Conservation (phyloP, 2,329 filamentous ascomycete species). For the Sordariomycetes sp. region DNA sequence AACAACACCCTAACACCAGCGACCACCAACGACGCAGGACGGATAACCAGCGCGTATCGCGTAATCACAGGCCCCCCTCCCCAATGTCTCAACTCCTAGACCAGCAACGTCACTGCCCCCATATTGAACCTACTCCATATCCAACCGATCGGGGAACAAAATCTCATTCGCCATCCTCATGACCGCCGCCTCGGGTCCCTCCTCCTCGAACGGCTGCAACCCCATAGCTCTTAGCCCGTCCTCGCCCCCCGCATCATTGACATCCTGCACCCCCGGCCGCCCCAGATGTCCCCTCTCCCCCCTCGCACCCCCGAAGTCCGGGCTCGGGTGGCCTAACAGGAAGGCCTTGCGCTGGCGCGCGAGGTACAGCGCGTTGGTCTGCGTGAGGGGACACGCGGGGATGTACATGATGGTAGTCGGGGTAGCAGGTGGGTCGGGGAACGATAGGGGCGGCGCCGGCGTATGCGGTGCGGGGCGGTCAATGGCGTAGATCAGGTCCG, state of each 20-base stretch:
- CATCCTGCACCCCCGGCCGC: slow-evolving; percentile 20
- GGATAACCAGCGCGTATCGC: too few relatives aligned
- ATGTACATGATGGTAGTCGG: slow-evolving; percentile 21
- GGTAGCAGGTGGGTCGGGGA: slow-evolving; percentile 1
- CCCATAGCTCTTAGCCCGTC: slow-evolving; percentile 26
- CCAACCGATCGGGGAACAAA: slow-evolving; percentile 21
- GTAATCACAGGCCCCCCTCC: not conserved
- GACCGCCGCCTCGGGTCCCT: slow-evolving; percentile 18
- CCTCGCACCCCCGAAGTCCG: slow-evolving; percentile 21
- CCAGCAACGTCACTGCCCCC: not conserved
- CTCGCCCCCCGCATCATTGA: slow-evolving; percentile 23
- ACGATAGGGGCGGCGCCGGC: not conserved
- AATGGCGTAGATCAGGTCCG: slow-evolving; percentile 43
- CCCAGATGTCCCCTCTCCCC: slow-evolving; percentile 20
- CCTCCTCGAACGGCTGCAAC: slow-evolving; percentile 21
- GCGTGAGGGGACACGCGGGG: slow-evolving; percentile 25
- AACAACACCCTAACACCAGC: too few relatives aligned
- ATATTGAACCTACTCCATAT: slow-evolving; percentile 13
- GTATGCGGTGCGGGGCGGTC: slow-evolving; percentile 11
- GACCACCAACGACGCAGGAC: too few relatives aligned
- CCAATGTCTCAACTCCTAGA: not conserved
- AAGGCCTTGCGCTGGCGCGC: slow-evolving; percentile 26
- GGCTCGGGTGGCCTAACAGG: slow-evolving; percentile 23
- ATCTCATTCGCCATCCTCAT: slow-evolving; percentile 23
- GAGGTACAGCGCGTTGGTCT: slow-evolving; percentile 27